These are phyloP conservation scores for Vicia sativa DNA, from an alignment of 306 rosid species.

Conservation along the genomic window DNA sequence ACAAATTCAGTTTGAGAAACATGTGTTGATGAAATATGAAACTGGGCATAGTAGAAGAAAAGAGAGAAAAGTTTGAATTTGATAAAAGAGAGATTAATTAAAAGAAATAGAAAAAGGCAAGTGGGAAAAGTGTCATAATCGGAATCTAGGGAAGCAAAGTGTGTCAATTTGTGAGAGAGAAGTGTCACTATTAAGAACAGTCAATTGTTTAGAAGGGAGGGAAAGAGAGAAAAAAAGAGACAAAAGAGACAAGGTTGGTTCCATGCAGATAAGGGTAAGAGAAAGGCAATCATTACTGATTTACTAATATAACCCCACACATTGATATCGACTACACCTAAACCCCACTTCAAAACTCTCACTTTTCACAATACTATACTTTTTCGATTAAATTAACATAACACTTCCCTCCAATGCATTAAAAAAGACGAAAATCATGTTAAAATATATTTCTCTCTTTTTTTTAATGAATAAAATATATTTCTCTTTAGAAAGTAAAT, in stretches of 20 bases:
- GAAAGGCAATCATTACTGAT: constrained; percentile 52
- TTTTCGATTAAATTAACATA: too few relatives aligned
- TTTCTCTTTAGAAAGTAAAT: too few relatives aligned
- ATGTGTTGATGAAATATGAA: not conserved
- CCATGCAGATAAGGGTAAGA: constrained; percentile 51
- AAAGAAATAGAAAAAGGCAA: constrained; percentile 29
- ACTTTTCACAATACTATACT: not conserved
- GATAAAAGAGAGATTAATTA: not conserved
- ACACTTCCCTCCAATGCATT: too few relatives aligned
- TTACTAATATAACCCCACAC: constrained; percentile 53
- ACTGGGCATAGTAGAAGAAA: not conserved
- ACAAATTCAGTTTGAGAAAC: not conserved
- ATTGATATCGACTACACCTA: constrained; percentile 64
- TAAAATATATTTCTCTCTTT: too few relatives aligned
- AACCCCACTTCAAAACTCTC: constrained; percentile 44
- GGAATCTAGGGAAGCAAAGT: not conserved
- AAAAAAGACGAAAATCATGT: too few relatives aligned
- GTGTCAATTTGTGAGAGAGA: constrained; percentile 38
- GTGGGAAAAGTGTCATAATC: constrained; percentile 39
- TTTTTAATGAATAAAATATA: too few relatives aligned
- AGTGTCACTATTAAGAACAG: constrained; percentile 50
- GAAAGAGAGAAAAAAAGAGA: constrained; percentile 26
- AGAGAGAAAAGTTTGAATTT: not conserved
- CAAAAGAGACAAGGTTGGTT: constrained; percentile 11
- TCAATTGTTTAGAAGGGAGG: constrained; percentile 44